These are phyloP conservation scores for Acanthamoeba quina DNA, from an alignment of 208 protist species.

Conservation along the genomic window DNA sequence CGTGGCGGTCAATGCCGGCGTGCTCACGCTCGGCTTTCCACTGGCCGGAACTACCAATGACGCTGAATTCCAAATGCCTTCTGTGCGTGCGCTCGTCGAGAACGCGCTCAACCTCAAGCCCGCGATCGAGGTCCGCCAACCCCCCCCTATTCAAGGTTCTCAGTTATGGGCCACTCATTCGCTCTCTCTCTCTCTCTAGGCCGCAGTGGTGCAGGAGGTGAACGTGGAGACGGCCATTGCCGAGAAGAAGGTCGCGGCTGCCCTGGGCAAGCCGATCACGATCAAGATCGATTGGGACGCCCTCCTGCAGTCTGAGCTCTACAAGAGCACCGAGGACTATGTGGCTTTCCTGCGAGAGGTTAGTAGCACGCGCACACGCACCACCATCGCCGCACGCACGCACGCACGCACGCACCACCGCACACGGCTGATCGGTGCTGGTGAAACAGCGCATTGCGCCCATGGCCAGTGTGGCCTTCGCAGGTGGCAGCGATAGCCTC, in stretches of 20 bases:
- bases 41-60: background rate
- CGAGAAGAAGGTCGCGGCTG: background rate
- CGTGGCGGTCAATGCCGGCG: background rate
- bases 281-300: background rate
- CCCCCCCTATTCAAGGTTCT: background rate
- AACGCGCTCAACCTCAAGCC: background rate
- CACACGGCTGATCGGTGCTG: background rate
- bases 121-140: background rate
- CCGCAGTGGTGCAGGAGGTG: background rate
- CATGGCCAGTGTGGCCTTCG: background rate
- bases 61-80: background rate
- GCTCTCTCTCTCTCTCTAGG: background rate
- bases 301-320: background rate
- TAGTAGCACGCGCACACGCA: background rate
- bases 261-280: constrained; percentile 4
- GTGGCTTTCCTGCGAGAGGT: background rate
- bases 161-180: no score
- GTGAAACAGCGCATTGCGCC: background rate
- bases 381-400: background rate
- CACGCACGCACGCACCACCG: background rate
- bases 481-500: background rate
- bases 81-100: background rate
- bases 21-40: background rate
- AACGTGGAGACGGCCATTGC: background rate
- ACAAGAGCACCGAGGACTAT: background rate